Percentiles rank a stretch among this genome's conserved stretches.
Evolutionary conservation across 2,329 filamentous ascomycete species (phyloP).

Genomic region (Paracoccidioides brasiliensis): DNA sequence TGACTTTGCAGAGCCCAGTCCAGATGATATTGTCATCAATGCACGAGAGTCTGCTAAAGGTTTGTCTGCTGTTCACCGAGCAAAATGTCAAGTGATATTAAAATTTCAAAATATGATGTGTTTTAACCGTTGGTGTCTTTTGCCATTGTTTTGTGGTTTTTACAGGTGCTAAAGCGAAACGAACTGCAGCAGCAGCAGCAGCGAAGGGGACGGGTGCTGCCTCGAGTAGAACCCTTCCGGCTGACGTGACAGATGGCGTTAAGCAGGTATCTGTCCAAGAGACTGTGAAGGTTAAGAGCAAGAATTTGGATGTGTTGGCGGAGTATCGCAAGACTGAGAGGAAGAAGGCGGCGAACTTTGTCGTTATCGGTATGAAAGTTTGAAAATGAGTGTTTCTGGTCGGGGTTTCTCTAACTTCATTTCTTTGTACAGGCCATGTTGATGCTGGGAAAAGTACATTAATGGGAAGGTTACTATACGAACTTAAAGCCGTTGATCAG

Average conservation of each 20-base stretch:
- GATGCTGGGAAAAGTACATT: constrained; percentile 96
- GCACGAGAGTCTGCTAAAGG: constrained; percentile 68
- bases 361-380: constrained; percentile 62
- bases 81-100: constrained; percentile 16
- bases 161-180: constrained; percentile 34
- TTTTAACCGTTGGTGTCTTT: constrained; percentile 13
- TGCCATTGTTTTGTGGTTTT: constrained; percentile 5
- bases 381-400: neutral
- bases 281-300: constrained; percentile 46
- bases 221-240: constrained; percentile 27
- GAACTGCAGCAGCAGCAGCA: constrained; percentile 24
- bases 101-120: neutral
- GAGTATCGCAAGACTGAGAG: constrained; percentile 63
- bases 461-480: constrained; percentile 86
- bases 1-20: constrained; percentile 72
- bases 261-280: constrained; percentile 39
- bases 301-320: constrained; percentile 71
- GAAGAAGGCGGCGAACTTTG: constrained; percentile 79
- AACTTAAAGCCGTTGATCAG: constrained; percentile 77
- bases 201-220: constrained; percentile 22
- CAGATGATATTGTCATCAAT: constrained; percentile 75
- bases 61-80: constrained; percentile 36
- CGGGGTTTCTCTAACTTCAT: constrained; percentile 10
- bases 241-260: constrained; percentile 36
- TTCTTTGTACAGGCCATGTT: constrained; percentile 57